These are phyloP conservation scores for Penicillium sp. DNA, from an alignment of 2,329 filamentous ascomycete genomes.

Conservation along the genomic window DNA sequence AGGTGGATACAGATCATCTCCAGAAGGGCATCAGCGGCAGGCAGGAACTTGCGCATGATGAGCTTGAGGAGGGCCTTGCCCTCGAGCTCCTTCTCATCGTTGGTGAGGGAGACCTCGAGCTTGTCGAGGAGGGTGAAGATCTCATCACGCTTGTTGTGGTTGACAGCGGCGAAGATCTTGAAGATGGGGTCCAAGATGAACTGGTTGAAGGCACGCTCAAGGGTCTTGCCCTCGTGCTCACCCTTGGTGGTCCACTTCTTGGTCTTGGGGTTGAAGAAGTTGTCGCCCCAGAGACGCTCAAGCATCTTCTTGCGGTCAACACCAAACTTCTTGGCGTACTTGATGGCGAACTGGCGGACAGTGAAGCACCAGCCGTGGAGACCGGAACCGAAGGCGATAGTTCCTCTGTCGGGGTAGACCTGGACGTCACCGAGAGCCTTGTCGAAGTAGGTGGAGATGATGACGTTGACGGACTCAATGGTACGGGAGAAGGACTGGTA, in stretches of 20 bases:
- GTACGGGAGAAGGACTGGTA: constrained; percentile 99
- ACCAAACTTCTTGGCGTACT: constrained; percentile 99
- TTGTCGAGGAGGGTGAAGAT: constrained; percentile 79
- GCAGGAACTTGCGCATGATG: constrained; percentile 98
- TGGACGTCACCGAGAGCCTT: constrained; percentile 95
- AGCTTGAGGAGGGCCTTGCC: constrained; percentile 98
- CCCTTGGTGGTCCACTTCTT: constrained; percentile 98
- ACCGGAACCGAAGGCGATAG: constrained; percentile 98
- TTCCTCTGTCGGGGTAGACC: constrained; percentile 97
- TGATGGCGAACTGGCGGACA: constrained; percentile 90
- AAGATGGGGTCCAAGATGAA: constrained; percentile 99
- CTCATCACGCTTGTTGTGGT: constrained; percentile 99
- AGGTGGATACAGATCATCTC: constrained; percentile 99
- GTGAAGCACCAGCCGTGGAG: constrained; percentile 99
- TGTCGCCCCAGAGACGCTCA: constrained; percentile 99
- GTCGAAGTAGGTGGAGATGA: constrained; percentile 99
- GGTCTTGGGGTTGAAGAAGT: constrained; percentile 99
- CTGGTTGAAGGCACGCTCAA: constrained; percentile 99
- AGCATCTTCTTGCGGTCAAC: constrained; percentile 99
- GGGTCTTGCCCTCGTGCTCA: constrained; percentile 77
- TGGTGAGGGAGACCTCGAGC: constrained; percentile 86
- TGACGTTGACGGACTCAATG: constrained; percentile 99
- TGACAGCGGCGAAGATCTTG: constrained; percentile 94
- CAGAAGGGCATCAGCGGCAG: constrained; percentile 93
- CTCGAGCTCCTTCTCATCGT: constrained; percentile 87